Conservation (phyloP, 352 stramenopile genomes). For the Phytophthora pluvialis region DNA sequence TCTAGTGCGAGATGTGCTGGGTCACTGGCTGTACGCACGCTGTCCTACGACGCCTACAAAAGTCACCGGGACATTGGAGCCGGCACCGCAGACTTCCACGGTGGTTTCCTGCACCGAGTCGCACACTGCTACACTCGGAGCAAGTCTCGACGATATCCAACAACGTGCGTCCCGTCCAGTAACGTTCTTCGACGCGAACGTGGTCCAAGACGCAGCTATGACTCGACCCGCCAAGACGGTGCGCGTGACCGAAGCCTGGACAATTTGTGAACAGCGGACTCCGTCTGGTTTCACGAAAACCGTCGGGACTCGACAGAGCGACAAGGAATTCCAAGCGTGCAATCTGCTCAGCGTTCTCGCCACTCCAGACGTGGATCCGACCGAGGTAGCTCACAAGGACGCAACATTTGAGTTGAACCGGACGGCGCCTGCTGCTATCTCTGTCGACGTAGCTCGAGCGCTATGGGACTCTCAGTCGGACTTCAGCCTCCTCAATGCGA, state of each 20-base stretch:
- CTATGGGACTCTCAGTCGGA: slow-evolving; percentile 39
- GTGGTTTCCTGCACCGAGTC: slow-evolving; percentile 36
- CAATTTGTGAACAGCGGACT: slow-evolving; percentile 28
- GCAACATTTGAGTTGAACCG: slow-evolving; percentile 66
- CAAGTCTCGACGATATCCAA: slow-evolving; percentile 49
- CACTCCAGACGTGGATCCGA: slow-evolving; percentile 6
- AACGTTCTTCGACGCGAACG: slow-evolving; percentile 52
- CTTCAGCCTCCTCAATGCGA: slow-evolving; percentile 49
- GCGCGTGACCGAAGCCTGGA: slow-evolving; percentile 47
- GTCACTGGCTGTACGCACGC: slow-evolving; percentile 67
- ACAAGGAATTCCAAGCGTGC: slow-evolving; percentile 50
- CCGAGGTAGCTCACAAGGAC: slow-evolving; percentile 40
- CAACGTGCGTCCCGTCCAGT: slow-evolving; percentile 48
- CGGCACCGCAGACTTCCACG: slow-evolving; percentile 21
- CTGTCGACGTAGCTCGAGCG: slow-evolving; percentile 44
- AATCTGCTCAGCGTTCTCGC: slow-evolving; percentile 58
- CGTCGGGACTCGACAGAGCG: slow-evolving; percentile 33
- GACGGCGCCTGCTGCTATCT: slow-evolving; percentile 31
- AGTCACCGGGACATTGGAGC: slow-evolving; percentile 20
- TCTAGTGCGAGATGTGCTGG: slow-evolving; percentile 59
- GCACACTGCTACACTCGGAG: slow-evolving; percentile 40
- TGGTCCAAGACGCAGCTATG: slow-evolving; percentile 50
- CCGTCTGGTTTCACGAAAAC: slow-evolving; percentile 37
- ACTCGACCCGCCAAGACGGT: slow-evolving; percentile 51
- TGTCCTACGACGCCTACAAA: slow-evolving; percentile 49